These are phyloP conservation scores for Fusarium lyarnte DNA, from an alignment of 2,329 filamentous ascomycete species.

Conservation along the genomic window DNA sequence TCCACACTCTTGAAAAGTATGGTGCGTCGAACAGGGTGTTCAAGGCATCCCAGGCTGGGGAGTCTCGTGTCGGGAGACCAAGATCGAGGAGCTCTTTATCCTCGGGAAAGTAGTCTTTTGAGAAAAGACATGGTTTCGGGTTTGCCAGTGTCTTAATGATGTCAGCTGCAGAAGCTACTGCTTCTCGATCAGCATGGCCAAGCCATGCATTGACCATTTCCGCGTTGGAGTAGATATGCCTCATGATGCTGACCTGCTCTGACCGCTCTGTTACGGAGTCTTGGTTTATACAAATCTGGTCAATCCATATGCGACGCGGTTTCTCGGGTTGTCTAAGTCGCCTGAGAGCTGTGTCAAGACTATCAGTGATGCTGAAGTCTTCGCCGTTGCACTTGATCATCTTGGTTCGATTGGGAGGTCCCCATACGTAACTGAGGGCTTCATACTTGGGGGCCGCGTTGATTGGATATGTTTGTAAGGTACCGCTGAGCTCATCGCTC, in stretches of 20 bases:
- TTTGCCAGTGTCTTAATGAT: not conserved
- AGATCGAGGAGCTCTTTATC: not conserved
- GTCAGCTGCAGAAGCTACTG: not conserved
- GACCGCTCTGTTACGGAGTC: not conserved
- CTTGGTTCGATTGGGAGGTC: not conserved
- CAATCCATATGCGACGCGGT: not conserved
- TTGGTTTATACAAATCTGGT: not conserved
- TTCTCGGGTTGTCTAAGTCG: fast-evolving
- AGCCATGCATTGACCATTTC: not conserved
- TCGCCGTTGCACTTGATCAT: not conserved
- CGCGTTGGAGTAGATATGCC: not conserved
- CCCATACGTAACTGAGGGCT: not conserved
- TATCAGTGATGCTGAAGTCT: not conserved
- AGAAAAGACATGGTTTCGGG: fast-evolving
- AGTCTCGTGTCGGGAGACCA: not conserved
- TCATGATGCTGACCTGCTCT: not conserved
- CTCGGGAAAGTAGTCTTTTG: not conserved
- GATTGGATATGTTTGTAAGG: fast-evolving
- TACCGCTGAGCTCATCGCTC: not conserved
- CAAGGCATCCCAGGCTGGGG: not conserved
- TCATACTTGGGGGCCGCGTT: not conserved
- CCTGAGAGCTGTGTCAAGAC: not conserved
- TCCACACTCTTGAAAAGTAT: not conserved
- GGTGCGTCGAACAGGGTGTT: fast-evolving
- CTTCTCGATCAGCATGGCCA: not conserved